These are phyloP conservation scores for Quercus berberidifolia DNA, from an alignment of 306 rosid species.

Conservation along the genomic window DNA sequence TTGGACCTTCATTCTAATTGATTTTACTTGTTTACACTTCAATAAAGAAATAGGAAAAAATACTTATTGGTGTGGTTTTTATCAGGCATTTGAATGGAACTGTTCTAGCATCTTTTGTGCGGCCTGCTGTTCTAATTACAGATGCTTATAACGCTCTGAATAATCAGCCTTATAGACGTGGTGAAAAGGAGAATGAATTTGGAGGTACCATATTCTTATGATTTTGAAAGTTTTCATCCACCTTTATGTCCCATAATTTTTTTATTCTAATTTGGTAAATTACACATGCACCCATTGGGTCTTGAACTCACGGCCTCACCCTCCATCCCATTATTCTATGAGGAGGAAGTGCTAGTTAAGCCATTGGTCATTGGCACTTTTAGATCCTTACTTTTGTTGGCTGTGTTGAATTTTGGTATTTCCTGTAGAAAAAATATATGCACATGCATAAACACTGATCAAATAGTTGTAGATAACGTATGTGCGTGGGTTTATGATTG, in stretches of 20 bases:
- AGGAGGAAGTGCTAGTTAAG: too few relatives aligned
- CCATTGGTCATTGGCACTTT: neutral
- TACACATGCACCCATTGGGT: too few relatives aligned
- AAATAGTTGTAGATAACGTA: neutral
- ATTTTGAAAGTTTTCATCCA: conserved; percentile 9
- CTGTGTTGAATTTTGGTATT: neutral
- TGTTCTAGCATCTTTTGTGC: conserved; percentile 74
- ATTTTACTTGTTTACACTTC: neutral
- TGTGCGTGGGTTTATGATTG: neutral
- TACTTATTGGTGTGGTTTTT: conserved; percentile 40
- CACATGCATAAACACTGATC: neutral
- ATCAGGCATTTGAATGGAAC: conserved; percentile 96
- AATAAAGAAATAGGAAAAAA: conserved; percentile 4
- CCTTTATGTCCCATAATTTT: neutral
- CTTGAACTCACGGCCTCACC: too few relatives aligned
- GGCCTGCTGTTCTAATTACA: conserved; percentile 94
- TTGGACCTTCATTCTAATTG: neutral
- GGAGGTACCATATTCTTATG: conserved; percentile 57
- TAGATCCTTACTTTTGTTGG: neutral
- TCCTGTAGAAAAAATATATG: neutral
- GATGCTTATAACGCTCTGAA: conserved; percentile 98
- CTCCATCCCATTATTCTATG: too few relatives aligned
- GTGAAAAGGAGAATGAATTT: conserved; percentile 88
- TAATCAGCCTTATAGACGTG: conserved; percentile 93
- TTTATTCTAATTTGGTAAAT: too few relatives aligned